Percentiles rank a stretch among this genome's conserved stretches.
phyloP scores from a whole-genome alignment of 208 protist species.

The Acanthamoeba royreba region DNA sequence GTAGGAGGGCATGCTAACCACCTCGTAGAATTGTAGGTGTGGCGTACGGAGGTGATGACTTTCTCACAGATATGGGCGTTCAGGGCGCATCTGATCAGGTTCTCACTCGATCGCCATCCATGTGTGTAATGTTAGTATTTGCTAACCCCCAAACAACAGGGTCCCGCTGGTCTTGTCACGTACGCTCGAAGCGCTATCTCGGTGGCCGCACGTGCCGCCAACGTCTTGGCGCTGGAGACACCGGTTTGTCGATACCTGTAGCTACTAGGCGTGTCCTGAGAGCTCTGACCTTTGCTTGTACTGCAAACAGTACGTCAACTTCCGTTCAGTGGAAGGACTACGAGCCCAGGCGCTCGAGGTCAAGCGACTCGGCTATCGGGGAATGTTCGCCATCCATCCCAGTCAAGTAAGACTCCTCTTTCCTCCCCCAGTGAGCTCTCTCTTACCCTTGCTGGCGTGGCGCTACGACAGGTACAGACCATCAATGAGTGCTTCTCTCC shows the following conservation, averaged over 20 bases:
- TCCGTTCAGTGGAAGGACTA: neutral
- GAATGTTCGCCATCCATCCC: slow-evolving; percentile 48
- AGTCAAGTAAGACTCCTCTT: neutral
- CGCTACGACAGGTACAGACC: neutral
- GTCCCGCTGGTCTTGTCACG: neutral
- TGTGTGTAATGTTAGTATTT: neutral
- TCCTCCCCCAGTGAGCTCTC: neutral
- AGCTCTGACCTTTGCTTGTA: neutral
- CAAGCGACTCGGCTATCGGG: neutral
- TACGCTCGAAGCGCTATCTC: neutral
- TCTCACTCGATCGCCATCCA: neutral
- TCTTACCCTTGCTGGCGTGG: neutral
- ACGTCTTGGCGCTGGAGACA: neutral
- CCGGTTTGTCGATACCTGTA: neutral
- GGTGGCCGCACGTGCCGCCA: slow-evolving; percentile 4
- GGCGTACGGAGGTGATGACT: slow-evolving; percentile 34
- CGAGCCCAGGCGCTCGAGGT: neutral
- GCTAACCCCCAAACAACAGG: too few species aligned
- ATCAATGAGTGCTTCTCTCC: slow-evolving; percentile 51
- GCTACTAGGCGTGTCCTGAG: neutral
- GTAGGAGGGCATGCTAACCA: neutral
- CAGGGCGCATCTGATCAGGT: slow-evolving; percentile 13
- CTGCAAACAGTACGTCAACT: neutral
- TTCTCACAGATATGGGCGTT: slow-evolving; percentile 47
- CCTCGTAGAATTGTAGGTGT: neutral